Base-by-base conservation (phyloP, 2,329 filamentous ascomycete species). In the Calonectria hawksworthii region DNA sequence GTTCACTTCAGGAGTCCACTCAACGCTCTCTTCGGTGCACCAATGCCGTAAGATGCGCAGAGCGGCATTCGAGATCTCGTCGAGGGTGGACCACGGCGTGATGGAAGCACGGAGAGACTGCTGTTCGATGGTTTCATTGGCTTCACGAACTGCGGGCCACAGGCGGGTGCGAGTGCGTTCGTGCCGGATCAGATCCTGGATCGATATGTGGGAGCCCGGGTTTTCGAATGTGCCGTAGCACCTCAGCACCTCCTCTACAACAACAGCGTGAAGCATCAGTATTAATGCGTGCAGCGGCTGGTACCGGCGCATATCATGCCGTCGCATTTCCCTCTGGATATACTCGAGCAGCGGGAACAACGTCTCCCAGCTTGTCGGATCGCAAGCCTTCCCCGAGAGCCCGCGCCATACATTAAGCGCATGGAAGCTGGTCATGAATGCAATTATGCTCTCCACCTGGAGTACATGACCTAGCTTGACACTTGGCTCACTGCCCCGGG, bases 391-490 rank as follows among this genome's bases (percentile, higher is more conserved):
- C 65, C 86, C 86, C 69, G 88, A 85, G n/a, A 89, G 77, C 32
- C 84, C 81, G 5, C 88, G 86, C 14, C 83, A 83, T 56, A 88
- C 85, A 81, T 88, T 88, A 56, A 88, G 83, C 3, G 88, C 85
- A 74, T 90, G 86, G 81, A 92, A 91, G 1, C 87, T 86, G 18
- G 90, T 83, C 84, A 92, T 88, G 77, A 90, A 92, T 7, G 88
- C 86, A 68, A 90, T 81, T 26, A 89, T 85, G 80, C 89, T 88
- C 78, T 90, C 89, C 11, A 90, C 82, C 41, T 86, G 86, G 14
- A 89, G 83, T 0, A 85, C 85, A 36, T 84, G 85, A 38, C 85
- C 85, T n/a, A 85, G 83, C 78, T 87, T 87, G 68, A 84, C 81
- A 30, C 85, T 85, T 9, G 82, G 69, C n/a, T 84, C 81, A 44